These are phyloP conservation scores for Colletotrichum destructivum DNA, from an alignment of 2,329 filamentous ascomycete genomes.

Conservation along the genomic window DNA sequence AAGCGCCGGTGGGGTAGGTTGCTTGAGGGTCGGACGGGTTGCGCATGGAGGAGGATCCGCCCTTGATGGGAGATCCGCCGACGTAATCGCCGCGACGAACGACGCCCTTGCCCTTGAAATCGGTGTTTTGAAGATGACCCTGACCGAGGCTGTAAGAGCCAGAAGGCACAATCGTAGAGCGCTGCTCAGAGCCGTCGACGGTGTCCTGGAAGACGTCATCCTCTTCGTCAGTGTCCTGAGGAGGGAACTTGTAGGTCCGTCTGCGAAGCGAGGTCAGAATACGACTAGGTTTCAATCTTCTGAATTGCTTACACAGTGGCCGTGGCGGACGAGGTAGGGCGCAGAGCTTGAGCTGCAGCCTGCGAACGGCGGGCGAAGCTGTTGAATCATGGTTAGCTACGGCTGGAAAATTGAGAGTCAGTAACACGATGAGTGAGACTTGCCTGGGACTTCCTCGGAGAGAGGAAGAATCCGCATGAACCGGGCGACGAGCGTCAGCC, in stretches of 20 bases:
- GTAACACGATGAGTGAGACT: background rate
- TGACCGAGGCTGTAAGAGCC: constrained; percentile 26
- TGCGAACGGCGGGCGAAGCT: constrained; percentile 26
- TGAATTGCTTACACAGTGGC: constrained; percentile 24
- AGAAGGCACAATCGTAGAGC: constrained; percentile 2
- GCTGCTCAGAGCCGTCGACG: background rate
- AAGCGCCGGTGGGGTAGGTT: constrained; percentile 68
- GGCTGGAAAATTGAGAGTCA: background rate
- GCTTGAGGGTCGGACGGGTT: constrained; percentile 63
- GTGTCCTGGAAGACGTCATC: constrained; percentile 31
- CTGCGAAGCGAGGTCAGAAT: constrained; percentile 12
- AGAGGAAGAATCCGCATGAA: constrained; percentile 20
- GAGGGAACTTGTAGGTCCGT: background rate
- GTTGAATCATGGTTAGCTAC: background rate
- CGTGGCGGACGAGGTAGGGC: constrained; percentile 36
- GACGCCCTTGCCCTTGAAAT: constrained; percentile 5
- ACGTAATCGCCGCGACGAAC: constrained; percentile 17
- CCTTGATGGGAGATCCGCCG: constrained; percentile 32
- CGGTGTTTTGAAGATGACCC: constrained; percentile 23
- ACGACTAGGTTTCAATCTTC: background rate
- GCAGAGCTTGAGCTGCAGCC: constrained; percentile 23
- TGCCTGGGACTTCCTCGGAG: constrained; percentile 31
- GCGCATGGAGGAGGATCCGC: constrained; percentile 12
- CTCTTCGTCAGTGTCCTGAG: constrained; percentile 12
- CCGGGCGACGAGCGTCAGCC: background rate